Conservation (phyloP, 805 yeast genomes). For the Schwanniomyces yamadae region DNA sequence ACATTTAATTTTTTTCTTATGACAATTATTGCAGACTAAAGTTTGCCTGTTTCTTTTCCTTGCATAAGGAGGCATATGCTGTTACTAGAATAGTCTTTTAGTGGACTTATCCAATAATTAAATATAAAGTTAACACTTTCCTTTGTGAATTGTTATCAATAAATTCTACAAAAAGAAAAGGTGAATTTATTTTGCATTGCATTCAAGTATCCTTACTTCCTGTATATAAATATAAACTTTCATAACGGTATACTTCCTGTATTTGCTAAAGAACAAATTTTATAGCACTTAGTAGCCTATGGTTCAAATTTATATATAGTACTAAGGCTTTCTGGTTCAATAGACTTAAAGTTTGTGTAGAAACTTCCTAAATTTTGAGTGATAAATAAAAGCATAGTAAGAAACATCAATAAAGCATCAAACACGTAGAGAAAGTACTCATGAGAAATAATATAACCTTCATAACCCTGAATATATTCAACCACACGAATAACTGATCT, state of each 20-base stretch:
- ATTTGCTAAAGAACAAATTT: too few relatives aligned
- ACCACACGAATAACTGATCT: constrained; percentile 30
- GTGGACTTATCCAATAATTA: too few relatives aligned
- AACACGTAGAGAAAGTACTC: constrained; percentile 25
- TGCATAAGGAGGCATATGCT: background rate
- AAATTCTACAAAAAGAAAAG: too few relatives aligned
- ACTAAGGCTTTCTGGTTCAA: background rate
- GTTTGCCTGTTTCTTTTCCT: constrained; percentile 42
- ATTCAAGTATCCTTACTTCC: too few relatives aligned
- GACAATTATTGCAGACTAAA: constrained; percentile 47
- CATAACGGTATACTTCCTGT: too few relatives aligned
- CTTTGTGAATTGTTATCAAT: too few relatives aligned
- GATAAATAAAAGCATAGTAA: constrained; percentile 3
- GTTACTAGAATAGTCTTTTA: too few relatives aligned
- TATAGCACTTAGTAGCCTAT: too few relatives aligned
- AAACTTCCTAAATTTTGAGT: constrained; percentile 4
- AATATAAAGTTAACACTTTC: too few relatives aligned
- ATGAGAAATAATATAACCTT: constrained; percentile 22
- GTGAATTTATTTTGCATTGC: too few relatives aligned
- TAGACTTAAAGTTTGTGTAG: constrained; percentile 1
- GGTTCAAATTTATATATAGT: background rate
- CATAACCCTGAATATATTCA: constrained; percentile 27
- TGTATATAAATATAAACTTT: too few relatives aligned
- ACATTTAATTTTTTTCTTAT: constrained; percentile 47
- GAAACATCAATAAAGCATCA: constrained; percentile 27